Conservation (phyloP, 1,284 basidiomycete genomes). For the Stygiomarasmius scandens region DNA sequence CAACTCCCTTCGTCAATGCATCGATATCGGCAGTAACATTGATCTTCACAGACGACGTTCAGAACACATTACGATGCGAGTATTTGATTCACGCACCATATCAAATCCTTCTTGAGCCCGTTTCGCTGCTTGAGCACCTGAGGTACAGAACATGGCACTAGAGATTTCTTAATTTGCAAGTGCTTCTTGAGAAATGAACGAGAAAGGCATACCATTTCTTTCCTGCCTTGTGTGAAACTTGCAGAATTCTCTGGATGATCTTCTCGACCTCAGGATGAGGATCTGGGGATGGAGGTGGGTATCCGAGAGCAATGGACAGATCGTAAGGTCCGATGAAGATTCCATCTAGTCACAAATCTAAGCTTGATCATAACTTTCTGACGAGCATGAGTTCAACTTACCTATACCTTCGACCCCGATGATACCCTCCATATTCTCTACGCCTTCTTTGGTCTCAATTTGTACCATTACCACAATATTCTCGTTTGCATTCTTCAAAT, state of each 20-base stretch:
- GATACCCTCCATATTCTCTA: slow-evolving; percentile 63
- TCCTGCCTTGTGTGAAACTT: slow-evolving; percentile 52
- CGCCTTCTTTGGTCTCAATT: slow-evolving; percentile 65
- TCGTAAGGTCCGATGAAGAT: slow-evolving; percentile 72
- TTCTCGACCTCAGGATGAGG: slow-evolving; percentile 65
- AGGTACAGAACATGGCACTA: slow-evolving; percentile 51
- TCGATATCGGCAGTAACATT: slow-evolving; percentile 52
- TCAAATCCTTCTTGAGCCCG: slow-evolving; percentile 61
- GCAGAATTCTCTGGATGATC: slow-evolving; percentile 60
- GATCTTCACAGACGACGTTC: slow-evolving; percentile 38
- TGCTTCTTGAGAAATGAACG: not conserved
- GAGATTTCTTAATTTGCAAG: not conserved
- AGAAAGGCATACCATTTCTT: slow-evolving; percentile 64
- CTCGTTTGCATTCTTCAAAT: slow-evolving; percentile 59
- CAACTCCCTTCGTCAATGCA: slow-evolving; percentile 47
- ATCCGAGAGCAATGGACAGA: slow-evolving; percentile 61
- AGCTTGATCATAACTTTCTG: no score
- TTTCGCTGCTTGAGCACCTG: slow-evolving; percentile 49
- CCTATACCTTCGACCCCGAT: slow-evolving; percentile 66
- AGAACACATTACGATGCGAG: slow-evolving; percentile 1
- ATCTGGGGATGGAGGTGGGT: slow-evolving; percentile 60
- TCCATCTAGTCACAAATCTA: no score
- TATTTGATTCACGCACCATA: slow-evolving; percentile 41
- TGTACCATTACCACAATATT: slow-evolving; percentile 64
- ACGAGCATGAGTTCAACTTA: no score